Base-by-base conservation (phyloP, 108 stramenopile genomes). In the Parmales sp. region DNA sequence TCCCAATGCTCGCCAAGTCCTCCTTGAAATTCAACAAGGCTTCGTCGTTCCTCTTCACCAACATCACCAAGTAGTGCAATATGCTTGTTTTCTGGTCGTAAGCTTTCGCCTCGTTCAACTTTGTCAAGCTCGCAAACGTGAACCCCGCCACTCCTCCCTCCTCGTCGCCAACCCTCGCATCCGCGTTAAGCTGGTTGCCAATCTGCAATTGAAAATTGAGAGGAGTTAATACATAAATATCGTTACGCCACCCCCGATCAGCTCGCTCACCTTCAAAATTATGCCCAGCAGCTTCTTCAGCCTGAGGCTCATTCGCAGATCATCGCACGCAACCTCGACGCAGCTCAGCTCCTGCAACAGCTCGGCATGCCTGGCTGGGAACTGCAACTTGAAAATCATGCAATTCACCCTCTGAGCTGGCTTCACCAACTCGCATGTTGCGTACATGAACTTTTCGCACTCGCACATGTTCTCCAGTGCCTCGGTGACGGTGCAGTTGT, bases 41-140 rank as follows among this genome's bases (percentile, higher is more conserved):
- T 26, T 65, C 72, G 39, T 73, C 78, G 44, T 75, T 78, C 68
- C 94, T 76, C 50, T 80, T 81, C 20, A 94, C 87, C 45, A 95
- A 82, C 45, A 87, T 79, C 29, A 94, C 83, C 20, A 96, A 81
- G 69, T 94, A 95, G 69, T 96, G 89, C 37, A 98, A 82, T 67
- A 98, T 90, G 2, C 91, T 91, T 7, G 97, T 98, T 73, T 94
- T 95, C 78, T 92, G 90, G 82, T 98, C 97, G 67, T 90, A 89
- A 13, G 95, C 95, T 80, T 98, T 98, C 20, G 95, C 94, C 64
- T 90, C 81, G 60, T 82, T 89, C 60, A 98, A 80, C 78, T 95
- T 95, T 34, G 93, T 82, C 28, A 98, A 80, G 2, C 94, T 94
- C 60, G 95, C 93, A 2, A 98, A 73, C 2, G 93, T 81, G 72